phyloP scores from a whole-genome alignment of 2,329 filamentous ascomycete genomes.

The Cercospora zeae-maydis region DNA sequence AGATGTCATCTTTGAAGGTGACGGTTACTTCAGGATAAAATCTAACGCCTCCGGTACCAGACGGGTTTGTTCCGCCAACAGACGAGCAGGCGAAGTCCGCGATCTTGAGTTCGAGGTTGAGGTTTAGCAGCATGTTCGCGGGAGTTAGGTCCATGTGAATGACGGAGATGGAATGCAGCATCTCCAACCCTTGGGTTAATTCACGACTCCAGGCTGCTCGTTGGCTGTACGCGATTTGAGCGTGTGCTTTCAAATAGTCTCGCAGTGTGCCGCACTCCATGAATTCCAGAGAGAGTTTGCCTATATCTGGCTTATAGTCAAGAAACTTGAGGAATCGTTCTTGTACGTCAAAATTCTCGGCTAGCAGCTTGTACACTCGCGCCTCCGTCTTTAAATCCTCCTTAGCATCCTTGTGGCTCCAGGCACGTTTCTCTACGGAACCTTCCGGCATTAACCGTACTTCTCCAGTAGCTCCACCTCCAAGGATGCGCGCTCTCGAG shows the following conservation, averaged over 20 bases:
- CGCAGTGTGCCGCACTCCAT: constrained; percentile 3
- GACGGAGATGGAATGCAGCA: constrained; percentile 2
- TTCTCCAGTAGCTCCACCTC: too few species aligned
- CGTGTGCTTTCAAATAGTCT: background rate
- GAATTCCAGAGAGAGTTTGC: background rate
- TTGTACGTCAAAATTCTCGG: background rate
- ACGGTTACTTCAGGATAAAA: constrained; percentile 1
- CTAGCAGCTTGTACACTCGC: background rate
- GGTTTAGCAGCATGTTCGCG: constrained; percentile 9
- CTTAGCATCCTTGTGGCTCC: too few species aligned
- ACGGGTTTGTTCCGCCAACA: background rate
- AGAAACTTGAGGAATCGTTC: too few species aligned
- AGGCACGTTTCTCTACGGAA: too few species aligned
- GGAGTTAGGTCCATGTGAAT: constrained; percentile 3
- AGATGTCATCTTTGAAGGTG: constrained; percentile 3
- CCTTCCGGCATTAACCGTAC: too few species aligned
- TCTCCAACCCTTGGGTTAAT: constrained; percentile 3
- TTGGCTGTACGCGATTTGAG: background rate
- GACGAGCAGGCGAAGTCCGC: constrained; percentile 1
- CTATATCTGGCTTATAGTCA: too few species aligned
- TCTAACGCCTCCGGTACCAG: constrained; percentile 7
- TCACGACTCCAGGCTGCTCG: background rate
- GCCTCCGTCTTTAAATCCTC: too few species aligned
- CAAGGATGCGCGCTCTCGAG: too few species aligned
- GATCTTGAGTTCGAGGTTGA: constrained; percentile 1